These are phyloP conservation scores for Eremothecium coryli DNA, from an alignment of 1,139 yeast species.

Conservation along the genomic window DNA sequence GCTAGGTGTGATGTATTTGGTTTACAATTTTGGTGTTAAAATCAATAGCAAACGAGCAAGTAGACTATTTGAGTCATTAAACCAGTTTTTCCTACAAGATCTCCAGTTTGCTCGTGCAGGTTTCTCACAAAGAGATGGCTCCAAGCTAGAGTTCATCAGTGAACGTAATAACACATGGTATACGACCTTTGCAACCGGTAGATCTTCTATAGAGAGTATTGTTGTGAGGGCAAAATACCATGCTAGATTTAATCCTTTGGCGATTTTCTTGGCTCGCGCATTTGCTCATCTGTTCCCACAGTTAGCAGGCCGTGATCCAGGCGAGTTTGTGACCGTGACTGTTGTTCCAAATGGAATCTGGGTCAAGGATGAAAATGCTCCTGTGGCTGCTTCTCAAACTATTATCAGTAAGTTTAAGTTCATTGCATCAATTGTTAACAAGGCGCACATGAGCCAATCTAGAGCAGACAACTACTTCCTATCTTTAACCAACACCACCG, in stretches of 20 bases:
- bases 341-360: conserved; percentile 51
- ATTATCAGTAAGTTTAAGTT: conserved; percentile 39
- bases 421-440: conserved; percentile 77
- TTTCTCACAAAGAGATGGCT: conserved; percentile 35
- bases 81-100: conserved; percentile 40
- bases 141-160: conserved; percentile 38
- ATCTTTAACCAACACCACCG: conserved; percentile 73
- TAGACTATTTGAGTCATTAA: conserved; percentile 40
- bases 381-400: conserved; percentile 20
- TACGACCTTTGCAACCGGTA: conserved; percentile 81
- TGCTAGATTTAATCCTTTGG: conserved; percentile 73
- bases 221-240: conserved; percentile 53
- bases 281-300: conserved; percentile 46
- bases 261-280: conserved; percentile 37
- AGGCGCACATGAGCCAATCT: conserved; percentile 66
- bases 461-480: conserved; percentile 74
- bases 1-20: conserved; percentile 37
- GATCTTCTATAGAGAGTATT: conserved; percentile 62
- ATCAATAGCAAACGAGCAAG: conserved; percentile 51
- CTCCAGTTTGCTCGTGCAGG: conserved; percentile 76
- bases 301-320: conserved; percentile 37
- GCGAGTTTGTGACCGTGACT: conserved; percentile 53
- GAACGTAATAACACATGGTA: conserved; percentile 61
- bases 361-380: conserved; percentile 37
- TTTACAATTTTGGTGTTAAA: conserved; percentile 48